phyloP scores from a whole-genome alignment of 2,329 filamentous ascomycete genomes.

The Diplocarpon mali region DNA sequence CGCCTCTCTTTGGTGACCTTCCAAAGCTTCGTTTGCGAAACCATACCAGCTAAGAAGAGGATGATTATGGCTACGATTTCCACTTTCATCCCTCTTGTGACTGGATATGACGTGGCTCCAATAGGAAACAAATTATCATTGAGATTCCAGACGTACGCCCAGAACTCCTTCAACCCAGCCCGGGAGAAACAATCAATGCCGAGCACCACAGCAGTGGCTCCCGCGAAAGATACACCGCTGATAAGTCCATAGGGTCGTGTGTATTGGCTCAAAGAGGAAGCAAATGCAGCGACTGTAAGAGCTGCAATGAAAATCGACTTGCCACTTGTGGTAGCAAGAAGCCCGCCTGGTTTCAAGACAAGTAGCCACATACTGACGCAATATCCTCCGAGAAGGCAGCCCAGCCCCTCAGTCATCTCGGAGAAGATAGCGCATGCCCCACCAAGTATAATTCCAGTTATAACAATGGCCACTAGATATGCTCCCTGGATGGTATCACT shows the following conservation, averaged over 20 bases:
- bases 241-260: constrained; percentile 74
- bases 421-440: constrained; percentile 66
- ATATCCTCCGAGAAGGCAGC: constrained; percentile 36
- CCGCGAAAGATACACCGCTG: constrained; percentile 64
- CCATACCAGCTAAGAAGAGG: constrained; percentile 60
- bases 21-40: constrained; percentile 83
- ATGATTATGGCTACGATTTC: constrained; percentile 72
- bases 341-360: constrained; percentile 62
- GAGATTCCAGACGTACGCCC: constrained; percentile 81
- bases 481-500: constrained; percentile 69
- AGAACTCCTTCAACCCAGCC: constrained; percentile 92
- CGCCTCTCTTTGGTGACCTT: constrained; percentile 59
- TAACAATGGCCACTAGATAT: constrained; percentile 67
- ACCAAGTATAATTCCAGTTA: constrained; percentile 66
- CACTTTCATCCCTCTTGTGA: constrained; percentile 77
- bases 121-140: constrained; percentile 74
- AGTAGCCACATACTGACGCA: constrained; percentile 60
- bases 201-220: constrained; percentile 66
- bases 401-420: constrained; percentile 71
- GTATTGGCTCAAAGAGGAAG: constrained; percentile 66
- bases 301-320: constrained; percentile 67
- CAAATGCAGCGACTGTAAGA: constrained; percentile 57
- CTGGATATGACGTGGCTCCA: constrained; percentile 64
- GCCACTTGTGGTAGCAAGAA: constrained; percentile 49
- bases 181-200: constrained; percentile 85